phyloP scores from a whole-genome alignment of 1,139 yeast genomes.

The Entelexis paramagnoliae region DNA sequence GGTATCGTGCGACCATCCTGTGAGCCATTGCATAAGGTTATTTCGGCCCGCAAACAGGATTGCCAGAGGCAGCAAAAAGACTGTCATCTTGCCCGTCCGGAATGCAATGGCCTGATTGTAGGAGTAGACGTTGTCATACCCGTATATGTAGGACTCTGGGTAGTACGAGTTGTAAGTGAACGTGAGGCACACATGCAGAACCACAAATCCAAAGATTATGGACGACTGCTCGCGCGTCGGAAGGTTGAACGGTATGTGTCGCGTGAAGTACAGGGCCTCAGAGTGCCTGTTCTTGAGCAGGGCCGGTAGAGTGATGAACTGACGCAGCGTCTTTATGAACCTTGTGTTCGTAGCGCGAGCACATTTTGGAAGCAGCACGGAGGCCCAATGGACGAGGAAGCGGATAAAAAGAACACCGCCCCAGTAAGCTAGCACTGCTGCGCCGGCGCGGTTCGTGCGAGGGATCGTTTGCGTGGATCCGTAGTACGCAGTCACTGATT shows the following conservation, averaged over 20 bases:
- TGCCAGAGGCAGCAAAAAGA: not conserved
- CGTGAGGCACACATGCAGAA: not conserved
- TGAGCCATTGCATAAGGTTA: not conserved
- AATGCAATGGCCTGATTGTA: not conserved
- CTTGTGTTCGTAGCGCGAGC: not conserved
- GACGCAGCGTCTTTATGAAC: not conserved
- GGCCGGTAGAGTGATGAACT: not conserved
- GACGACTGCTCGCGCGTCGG: not conserved
- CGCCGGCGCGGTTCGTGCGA: not conserved
- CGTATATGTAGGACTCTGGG: not conserved
- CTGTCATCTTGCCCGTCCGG: not conserved
- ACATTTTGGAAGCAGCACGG: not conserved
- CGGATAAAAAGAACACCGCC: not conserved
- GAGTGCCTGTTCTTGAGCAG: not conserved
- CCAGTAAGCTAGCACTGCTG: not conserved
- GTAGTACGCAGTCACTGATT: not conserved
- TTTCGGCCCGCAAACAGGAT: not conserved
- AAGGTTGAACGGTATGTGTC: not conserved
- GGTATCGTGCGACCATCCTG: not conserved
- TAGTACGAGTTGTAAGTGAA: not conserved
- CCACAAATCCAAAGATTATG: not conserved
- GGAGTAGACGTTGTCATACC: not conserved
- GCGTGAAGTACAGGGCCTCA: not conserved
- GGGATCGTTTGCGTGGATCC: not conserved
- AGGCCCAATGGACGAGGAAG: not conserved